Evolutionary conservation across 352 stramenopile genomes (phyloP), one percentile per base, ranked within the genome.

Genomic region (Globisporangium megalacanthum): DNA sequence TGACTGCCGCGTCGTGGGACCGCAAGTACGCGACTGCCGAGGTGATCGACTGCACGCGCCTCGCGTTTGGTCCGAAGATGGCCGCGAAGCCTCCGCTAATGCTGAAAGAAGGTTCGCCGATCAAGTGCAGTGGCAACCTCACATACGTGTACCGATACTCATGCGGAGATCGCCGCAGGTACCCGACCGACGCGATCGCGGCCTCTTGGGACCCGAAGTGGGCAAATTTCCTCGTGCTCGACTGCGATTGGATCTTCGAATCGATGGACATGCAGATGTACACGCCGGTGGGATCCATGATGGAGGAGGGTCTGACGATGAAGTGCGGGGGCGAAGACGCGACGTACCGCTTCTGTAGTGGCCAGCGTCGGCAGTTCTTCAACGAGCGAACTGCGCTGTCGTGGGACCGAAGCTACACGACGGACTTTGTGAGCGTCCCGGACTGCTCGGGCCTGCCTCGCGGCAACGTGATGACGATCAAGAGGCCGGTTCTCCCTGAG

Each of bases 131-230:
- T 17, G 3, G 37, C 19, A 6, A 47, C 37, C 44, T 11, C n/a
- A 54, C 20, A 4, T 14, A 53, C 10, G 17, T 64, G 42, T 64
- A 33, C 51, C 44, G 58, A n/a, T 64, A 55, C 50, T 54, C 45
- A 35, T 60, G 58, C 33, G 44, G 45, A 25, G 33, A 35, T 14
- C 44, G 44, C 17, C 51, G 35, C 10, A 44, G n/a, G 44, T 64
- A 64, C 22, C 44, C 51, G 37, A 60, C 36, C 0, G 39, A 48
- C 17, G 22, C 10, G 1, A 54, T 71, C 22, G 64, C 64, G 4
- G 29, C 35, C 9, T 71, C 64, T 29, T 71, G 64, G 64, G 64
- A 71, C 15, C 37, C 33, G 20, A 48, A 61, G 9, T 52, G 49
- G 17, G 13, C 14, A 19, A 19, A 45, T 14, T 45, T 20, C 39